phyloP scores from a whole-genome alignment of 805 yeast species.

The Cyberlindnera maclurae region DNA sequence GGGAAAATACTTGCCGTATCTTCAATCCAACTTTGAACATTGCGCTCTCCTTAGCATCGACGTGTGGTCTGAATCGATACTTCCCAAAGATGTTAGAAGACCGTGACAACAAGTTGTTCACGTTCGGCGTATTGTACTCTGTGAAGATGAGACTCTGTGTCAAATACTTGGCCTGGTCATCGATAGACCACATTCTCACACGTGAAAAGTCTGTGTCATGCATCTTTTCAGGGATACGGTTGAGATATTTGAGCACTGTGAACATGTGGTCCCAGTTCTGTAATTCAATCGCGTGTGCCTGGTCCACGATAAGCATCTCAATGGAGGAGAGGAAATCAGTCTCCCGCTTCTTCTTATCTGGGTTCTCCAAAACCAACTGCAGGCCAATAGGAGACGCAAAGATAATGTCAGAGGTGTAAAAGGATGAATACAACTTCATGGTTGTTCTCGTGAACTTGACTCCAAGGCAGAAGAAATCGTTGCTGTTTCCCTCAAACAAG shows the following conservation, averaged over 20 bases:
- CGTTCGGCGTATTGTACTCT: constrained; percentile 74
- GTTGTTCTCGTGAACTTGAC: constrained; percentile 84
- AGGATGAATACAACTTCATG: constrained; percentile 74
- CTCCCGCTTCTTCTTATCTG: constrained; percentile 49
- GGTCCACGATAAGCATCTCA: constrained; percentile 75
- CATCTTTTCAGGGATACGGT: constrained; percentile 70
- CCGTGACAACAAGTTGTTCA: constrained; percentile 52
- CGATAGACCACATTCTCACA: constrained; percentile 86
- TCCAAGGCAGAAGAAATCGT: constrained; percentile 90
- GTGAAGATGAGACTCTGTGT: constrained; percentile 76
- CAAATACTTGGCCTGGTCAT: constrained; percentile 64
- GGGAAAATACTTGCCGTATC: constrained; percentile 61
- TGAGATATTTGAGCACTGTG: constrained; percentile 60
- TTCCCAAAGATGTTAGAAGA: constrained; percentile 55
- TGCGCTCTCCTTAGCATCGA: constrained; percentile 41
- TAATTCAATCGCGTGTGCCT: constrained; percentile 79
- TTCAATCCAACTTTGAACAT: constrained; percentile 60
- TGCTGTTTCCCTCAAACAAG: constrained; percentile 80
- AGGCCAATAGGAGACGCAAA: constrained; percentile 91
- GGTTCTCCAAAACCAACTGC: constrained; percentile 66
- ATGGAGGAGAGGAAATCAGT: constrained; percentile 84
- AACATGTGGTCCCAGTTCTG: constrained; percentile 87
- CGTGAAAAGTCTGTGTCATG: constrained; percentile 87
- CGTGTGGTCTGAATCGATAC: constrained; percentile 43
- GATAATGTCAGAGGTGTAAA: constrained; percentile 78